Evolutionary conservation across 208 protist genomes (phyloP).

Genomic region (Naegleria gruberi): DNA sequence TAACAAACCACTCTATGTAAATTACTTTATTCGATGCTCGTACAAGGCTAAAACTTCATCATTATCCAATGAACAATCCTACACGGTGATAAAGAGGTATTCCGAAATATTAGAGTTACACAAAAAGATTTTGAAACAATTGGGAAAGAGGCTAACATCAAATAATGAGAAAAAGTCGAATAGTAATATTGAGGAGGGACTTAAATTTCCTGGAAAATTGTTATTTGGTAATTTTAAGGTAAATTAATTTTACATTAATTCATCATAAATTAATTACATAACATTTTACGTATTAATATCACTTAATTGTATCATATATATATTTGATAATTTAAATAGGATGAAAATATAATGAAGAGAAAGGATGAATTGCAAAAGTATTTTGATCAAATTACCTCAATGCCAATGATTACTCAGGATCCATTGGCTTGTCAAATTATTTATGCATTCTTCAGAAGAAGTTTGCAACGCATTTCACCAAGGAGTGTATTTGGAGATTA

Average conservation of each 20-base stretch:
- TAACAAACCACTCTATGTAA: background rate
- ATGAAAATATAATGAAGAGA: background rate
- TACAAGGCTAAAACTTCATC: background rate
- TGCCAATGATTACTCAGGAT: background rate
- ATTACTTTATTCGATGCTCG: background rate
- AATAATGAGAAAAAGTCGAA: background rate
- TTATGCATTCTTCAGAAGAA: background rate
- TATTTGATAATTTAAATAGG: background rate
- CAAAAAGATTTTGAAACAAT: background rate
- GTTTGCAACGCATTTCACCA: background rate
- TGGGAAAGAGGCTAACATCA: background rate
- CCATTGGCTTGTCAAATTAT: background rate
- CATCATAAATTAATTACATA: background rate
- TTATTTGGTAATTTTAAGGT: slow-evolving; percentile 4
- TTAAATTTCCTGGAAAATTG: background rate
- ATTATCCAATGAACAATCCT: background rate
- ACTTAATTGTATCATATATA: background rate
- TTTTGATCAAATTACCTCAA: background rate
- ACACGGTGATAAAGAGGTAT: background rate
- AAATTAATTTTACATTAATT: background rate
- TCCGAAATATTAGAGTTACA: background rate
- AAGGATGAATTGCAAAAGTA: background rate
- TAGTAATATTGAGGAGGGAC: background rate
- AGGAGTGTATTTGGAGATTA: background rate
- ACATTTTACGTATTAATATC: background rate